phyloP scores from a whole-genome alignment of 1,284 basidiomycete genomes.

The Phylloporus sp. region DNA sequence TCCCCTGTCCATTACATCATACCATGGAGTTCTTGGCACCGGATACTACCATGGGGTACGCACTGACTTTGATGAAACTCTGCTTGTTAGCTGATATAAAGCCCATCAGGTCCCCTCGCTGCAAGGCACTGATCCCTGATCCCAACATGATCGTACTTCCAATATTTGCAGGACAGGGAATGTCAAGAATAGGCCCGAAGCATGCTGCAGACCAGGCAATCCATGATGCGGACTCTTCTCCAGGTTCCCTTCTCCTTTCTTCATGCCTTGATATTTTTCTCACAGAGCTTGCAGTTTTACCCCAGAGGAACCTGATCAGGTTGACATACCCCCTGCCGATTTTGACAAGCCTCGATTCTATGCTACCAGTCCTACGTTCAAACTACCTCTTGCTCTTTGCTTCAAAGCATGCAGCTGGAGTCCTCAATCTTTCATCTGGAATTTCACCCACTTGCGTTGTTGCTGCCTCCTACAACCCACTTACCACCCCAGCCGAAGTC shows the following conservation, averaged over 20 bases:
- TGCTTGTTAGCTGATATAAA: conserved; percentile 1
- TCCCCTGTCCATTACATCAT: not conserved
- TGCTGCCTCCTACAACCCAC: conserved; percentile 46
- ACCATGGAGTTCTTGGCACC: not conserved
- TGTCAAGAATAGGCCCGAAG: conserved; percentile 29
- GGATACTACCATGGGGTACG: conserved; percentile 18
- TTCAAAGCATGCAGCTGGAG: conserved; percentile 38
- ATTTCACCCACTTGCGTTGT: conserved; percentile 61
- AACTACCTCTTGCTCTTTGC: conserved; percentile 36
- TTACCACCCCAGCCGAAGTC: conserved; percentile 46
- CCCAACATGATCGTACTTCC: conserved; percentile 38
- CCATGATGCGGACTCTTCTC: conserved; percentile 41
- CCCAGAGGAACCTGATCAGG: conserved; percentile 36
- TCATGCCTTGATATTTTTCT: conserved; percentile 55
- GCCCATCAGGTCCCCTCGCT: not conserved
- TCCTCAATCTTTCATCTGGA: conserved; percentile 67
- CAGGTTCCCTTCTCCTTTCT: conserved; percentile 45
- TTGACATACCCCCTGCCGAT: conserved; percentile 46
- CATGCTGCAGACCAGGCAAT: conserved; percentile 45
- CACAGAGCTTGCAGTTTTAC: conserved; percentile 50
- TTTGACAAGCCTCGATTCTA: conserved; percentile 46
- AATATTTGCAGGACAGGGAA: conserved; percentile 62
- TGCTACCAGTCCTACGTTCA: conserved; percentile 54
- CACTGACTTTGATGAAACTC: not conserved
- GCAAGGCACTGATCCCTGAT: conserved; percentile 13